A percentile compares a stretch with the other conserved stretches of the same genome.
phyloP scores from a whole-genome alignment of 495 filamentous ascomycete species.

The Sabuloglossum arenarium region DNA sequence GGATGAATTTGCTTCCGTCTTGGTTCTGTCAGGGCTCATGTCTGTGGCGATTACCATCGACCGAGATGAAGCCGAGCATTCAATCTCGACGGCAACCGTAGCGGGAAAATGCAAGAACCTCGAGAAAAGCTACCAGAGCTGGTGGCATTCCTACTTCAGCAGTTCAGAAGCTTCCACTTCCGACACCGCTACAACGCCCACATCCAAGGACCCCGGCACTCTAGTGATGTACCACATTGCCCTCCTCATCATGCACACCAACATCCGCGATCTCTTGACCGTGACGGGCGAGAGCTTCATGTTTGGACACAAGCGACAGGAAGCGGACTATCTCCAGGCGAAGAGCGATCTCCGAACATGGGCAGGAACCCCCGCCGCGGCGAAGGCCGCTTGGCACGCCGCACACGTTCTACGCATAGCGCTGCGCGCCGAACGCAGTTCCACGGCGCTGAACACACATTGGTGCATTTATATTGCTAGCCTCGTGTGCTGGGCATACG shows the following conservation, averaged over 20 bases:
- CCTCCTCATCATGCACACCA: neutral
- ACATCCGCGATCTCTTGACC: neutral
- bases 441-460: neutral
- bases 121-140: neutral
- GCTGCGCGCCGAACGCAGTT: neutral
- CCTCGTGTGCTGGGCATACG: slow-evolving; percentile 3
- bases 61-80: neutral
- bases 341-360: neutral
- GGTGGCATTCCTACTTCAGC: neutral
- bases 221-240: neutral
- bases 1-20: neutral
- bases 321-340: neutral
- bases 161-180: neutral
- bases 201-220: neutral
- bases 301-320: neutral
- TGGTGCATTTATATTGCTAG: neutral
- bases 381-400: neutral
- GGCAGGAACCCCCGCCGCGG: neutral
- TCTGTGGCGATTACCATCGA: neutral
- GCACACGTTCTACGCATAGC: neutral
- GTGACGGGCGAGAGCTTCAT: neutral
- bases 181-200: neutral
- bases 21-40: neutral
- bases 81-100: neutral
- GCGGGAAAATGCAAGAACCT: neutral